Evolutionary conservation across 1,284 basidiomycete species (phyloP).

Genomic region (Neonothopanus nambi): DNA sequence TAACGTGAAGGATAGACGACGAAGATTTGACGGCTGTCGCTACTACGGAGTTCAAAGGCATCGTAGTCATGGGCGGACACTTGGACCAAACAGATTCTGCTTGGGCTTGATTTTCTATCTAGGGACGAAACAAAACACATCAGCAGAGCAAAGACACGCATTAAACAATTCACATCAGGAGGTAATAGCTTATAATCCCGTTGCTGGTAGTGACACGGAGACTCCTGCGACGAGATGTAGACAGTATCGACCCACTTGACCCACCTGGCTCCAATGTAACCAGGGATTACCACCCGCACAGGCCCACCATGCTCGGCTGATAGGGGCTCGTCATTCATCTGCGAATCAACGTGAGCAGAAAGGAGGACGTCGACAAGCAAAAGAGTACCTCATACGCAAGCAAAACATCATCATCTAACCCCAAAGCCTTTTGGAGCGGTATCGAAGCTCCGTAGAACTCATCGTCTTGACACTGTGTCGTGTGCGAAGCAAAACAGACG

Average conservation of each 20-base stretch:
- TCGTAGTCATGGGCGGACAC: conserved; percentile 56
- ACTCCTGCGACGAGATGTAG: conserved; percentile 51
- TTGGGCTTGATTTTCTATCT: conserved; percentile 48
- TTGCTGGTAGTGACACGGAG: conserved; percentile 66
- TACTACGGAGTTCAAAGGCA: conserved; percentile 65
- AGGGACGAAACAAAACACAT: background rate
- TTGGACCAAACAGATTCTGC: conserved; percentile 41
- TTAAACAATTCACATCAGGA: conserved; percentile 42
- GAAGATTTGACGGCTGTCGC: conserved; percentile 37
- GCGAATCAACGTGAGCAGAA: conserved; percentile 24
- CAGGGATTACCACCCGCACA: conserved; percentile 67
- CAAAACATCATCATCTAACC: conserved; percentile 49
- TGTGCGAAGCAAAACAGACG: conserved; percentile 62
- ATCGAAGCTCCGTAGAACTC: conserved; percentile 63
- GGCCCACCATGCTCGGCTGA: conserved; percentile 69
- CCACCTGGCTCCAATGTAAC: conserved; percentile 70
- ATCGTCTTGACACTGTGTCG: conserved; percentile 62
- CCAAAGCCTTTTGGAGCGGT: conserved; percentile 49
- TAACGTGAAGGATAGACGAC: conserved; percentile 40
- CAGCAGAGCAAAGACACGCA: background rate
- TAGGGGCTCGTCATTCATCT: conserved; percentile 67
- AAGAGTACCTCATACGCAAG: conserved; percentile 60
- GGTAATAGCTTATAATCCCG: conserved; percentile 68
- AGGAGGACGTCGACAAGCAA: background rate
- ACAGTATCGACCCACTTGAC: conserved; percentile 77